A percentile compares a stretch with the other conserved stretches of the same genome.
Evolutionary conservation across 225 moss, liverwort and hornwort species (phyloP).

Genomic region (Polytrichum formosum): DNA sequence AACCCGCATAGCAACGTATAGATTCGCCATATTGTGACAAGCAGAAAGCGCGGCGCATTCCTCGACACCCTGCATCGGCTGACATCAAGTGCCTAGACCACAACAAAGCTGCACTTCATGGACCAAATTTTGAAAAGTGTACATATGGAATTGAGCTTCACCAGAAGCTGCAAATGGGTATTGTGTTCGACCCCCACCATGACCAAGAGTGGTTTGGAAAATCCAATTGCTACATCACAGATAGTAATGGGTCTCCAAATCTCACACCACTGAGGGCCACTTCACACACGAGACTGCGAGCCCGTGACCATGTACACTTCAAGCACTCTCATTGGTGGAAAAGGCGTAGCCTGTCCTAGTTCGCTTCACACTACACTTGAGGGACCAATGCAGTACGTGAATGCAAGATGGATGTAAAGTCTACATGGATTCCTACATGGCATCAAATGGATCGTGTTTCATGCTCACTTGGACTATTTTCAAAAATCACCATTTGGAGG

Average conservation of each 20-base stretch:
- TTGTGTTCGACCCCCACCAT: slow-evolving; percentile 4
- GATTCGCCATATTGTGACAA: slow-evolving; percentile 7
- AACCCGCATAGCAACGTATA: background rate
- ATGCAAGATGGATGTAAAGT: too few relatives aligned
- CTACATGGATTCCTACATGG: too few relatives aligned
- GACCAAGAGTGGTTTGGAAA: slow-evolving; percentile 9
- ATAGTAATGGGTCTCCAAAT: slow-evolving; percentile 5
- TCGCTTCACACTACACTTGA: too few relatives aligned
- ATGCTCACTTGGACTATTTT: too few relatives aligned
- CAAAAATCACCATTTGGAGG: too few relatives aligned
- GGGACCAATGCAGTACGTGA: too few relatives aligned
- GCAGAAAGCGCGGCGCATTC: background rate
- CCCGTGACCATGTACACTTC: too few relatives aligned
- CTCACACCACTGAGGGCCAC: background rate
- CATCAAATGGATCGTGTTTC: too few relatives aligned
- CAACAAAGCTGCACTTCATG: background rate
- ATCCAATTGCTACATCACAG: slow-evolving; percentile 4
- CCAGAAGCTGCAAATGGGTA: background rate
- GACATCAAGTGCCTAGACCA: slow-evolving; percentile 3
- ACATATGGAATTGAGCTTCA: background rate
- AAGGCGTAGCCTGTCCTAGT: too few relatives aligned
- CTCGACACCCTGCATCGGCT: background rate
- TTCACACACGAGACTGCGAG: too few relatives aligned
- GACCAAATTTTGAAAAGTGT: background rate
- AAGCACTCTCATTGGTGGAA: too few relatives aligned